phyloP scores from a whole-genome alignment of 2,329 filamentous ascomycete species.

The Penicillium glabrum region DNA sequence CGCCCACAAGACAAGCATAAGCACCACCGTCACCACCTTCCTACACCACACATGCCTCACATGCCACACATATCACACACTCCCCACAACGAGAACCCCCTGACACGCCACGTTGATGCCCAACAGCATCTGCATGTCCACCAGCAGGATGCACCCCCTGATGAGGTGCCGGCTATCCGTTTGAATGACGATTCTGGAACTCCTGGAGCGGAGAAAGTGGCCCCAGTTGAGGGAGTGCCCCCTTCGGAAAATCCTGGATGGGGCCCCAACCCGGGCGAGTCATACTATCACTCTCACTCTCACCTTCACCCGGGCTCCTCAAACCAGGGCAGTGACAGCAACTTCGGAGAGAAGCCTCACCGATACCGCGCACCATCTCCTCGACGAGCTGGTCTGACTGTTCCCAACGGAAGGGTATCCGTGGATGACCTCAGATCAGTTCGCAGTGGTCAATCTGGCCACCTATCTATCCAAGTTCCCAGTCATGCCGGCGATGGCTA shows the following conservation, averaged over 20 bases:
- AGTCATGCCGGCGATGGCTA: slow-evolving; percentile 19
- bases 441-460: slow-evolving; percentile 28
- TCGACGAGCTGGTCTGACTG: slow-evolving; percentile 23
- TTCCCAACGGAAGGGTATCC: slow-evolving; percentile 28
- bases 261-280: slow-evolving; percentile 21
- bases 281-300: slow-evolving; percentile 29
- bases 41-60: slow-evolving; percentile 1
- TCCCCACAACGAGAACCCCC: slow-evolving; percentile 11
- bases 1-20: slow-evolving; percentile 20
- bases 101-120: slow-evolving; percentile 15
- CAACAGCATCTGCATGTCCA: slow-evolving; percentile 24
- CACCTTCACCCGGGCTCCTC: slow-evolving; percentile 21
- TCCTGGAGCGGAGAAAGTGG: not conserved
- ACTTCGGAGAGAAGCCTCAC: slow-evolving; percentile 9
- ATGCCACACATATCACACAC: not conserved
- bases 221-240: not conserved
- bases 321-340: slow-evolving; percentile 13
- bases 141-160: slow-evolving; percentile 3
- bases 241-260: slow-evolving; percentile 4
- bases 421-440: slow-evolving; percentile 33
- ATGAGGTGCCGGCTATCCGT: slow-evolving; percentile 31
- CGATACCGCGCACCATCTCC: slow-evolving; percentile 31
- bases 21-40: slow-evolving; percentile 20
- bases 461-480: slow-evolving; percentile 30
- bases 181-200: slow-evolving; percentile 26